Evolutionary conservation across 2,329 filamentous ascomycete genomes (phyloP).

Genomic region (Sporothrix brunneoviolacea): DNA sequence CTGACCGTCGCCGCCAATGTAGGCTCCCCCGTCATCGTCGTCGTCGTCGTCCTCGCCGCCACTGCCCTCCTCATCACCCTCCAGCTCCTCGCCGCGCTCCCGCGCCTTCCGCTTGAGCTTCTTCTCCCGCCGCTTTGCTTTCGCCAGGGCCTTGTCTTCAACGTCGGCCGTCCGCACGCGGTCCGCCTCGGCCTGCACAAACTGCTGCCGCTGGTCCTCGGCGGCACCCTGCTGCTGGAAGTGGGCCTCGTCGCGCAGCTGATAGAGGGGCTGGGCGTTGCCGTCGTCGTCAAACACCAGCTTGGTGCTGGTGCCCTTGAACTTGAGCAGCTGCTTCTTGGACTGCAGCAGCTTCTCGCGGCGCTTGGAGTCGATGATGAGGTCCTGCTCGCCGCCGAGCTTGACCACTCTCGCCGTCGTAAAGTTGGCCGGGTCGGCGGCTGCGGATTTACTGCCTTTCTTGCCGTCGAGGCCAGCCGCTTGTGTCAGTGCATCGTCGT

Average conservation of each 20-base stretch:
- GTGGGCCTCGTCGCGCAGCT: constrained; percentile 63
- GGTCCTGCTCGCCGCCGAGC: constrained; percentile 56
- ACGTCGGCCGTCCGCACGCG: constrained; percentile 70
- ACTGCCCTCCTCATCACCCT: constrained; percentile 39
- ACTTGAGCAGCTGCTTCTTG: constrained; percentile 89
- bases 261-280: constrained; percentile 75
- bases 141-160: constrained; percentile 73
- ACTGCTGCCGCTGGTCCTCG: constrained; percentile 67
- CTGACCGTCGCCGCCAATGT: constrained; percentile 31
- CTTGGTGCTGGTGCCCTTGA: constrained; percentile 79
- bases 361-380: constrained; percentile 89
- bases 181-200: constrained; percentile 68
- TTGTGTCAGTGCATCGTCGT: constrained; percentile 57
- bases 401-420: constrained; percentile 53
- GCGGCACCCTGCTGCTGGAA: constrained; percentile 71
- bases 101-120: constrained; percentile 64
- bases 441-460: constrained; percentile 14
- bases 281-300: constrained; percentile 91
- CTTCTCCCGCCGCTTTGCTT: constrained; percentile 72
- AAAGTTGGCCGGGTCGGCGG: constrained; percentile 31
- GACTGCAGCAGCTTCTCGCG: constrained; percentile 91
- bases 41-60: constrained; percentile 27
- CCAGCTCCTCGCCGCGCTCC: constrained; percentile 40
- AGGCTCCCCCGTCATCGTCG: constrained; percentile 24
- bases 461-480: constrained; percentile 36